Conservation (phyloP, 805 yeast species). For the Nakazawaea siamensis region DNA sequence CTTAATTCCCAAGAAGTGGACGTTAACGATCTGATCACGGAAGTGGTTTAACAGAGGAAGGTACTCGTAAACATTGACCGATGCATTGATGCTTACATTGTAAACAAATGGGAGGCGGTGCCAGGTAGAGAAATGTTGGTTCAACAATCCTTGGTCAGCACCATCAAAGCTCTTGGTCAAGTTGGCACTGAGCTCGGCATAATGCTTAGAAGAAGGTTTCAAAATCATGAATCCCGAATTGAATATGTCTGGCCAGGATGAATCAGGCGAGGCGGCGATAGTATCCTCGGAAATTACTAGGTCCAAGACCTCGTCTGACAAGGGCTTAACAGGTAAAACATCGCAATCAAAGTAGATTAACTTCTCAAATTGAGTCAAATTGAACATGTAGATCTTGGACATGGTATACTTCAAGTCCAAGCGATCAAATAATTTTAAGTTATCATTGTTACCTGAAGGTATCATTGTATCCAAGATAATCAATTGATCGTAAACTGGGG, state of each 20-base stretch:
- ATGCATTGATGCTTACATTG: constrained; percentile 59
- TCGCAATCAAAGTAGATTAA: constrained; percentile 61
- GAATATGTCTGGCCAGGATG: constrained; percentile 90
- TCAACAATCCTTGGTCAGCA: constrained; percentile 86
- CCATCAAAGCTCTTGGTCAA: constrained; percentile 61
- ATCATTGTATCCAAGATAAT: constrained; percentile 1
- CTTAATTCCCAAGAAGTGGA: constrained; percentile 60
- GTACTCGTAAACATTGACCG: constrained; percentile 19
- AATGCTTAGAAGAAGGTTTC: constrained; percentile 40
- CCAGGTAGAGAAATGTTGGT: constrained; percentile 50
- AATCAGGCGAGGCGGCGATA: constrained; percentile 61
- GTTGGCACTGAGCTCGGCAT: constrained; percentile 27
- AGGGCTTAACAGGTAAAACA: constrained; percentile 36
- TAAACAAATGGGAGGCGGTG: constrained; percentile 66
- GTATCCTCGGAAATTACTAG: constrained; percentile 1
- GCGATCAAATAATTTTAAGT: constrained; percentile 16
- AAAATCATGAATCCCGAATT: constrained; percentile 62
- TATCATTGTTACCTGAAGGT: not conserved
- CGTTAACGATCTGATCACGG: constrained; percentile 32
- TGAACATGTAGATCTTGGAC: constrained; percentile 54
- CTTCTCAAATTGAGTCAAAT: constrained; percentile 29
- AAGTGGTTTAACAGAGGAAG: constrained; percentile 24
- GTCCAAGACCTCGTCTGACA: constrained; percentile 21
- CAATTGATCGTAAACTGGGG: constrained; percentile 1
- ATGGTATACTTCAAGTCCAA: constrained; percentile 27